Percentiles rank a stretch among this genome's conserved stretches.
These are phyloP conservation scores for Stephanodiscus minutulus DNA, from an alignment of 108 stramenopile genomes.

Conservation along the genomic window DNA sequence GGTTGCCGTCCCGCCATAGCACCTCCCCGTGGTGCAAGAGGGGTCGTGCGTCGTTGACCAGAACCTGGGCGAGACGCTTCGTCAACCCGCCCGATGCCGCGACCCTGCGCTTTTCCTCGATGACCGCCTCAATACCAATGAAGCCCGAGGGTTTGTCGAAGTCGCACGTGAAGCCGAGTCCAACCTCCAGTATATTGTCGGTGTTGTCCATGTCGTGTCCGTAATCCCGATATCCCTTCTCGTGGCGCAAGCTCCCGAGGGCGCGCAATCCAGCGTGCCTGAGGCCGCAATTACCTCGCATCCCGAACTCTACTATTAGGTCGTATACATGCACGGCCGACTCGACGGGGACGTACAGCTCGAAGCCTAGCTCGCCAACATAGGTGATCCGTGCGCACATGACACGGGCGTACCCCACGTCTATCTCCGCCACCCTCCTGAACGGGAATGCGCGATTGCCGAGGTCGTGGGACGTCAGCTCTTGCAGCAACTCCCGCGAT, in stretches of 20 bases:
- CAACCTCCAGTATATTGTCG: conserved; percentile 67
- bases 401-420: conserved; percentile 58
- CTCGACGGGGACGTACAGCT: conserved; percentile 73
- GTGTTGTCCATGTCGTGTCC: conserved; percentile 88
- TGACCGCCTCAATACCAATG: conserved; percentile 60
- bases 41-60: conserved; percentile 48
- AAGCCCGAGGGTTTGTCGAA: conserved; percentile 66
- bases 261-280: conserved; percentile 70
- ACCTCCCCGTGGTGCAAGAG: conserved; percentile 74
- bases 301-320: conserved; percentile 45
- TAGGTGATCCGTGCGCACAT: conserved; percentile 71
- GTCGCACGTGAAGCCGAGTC: conserved; percentile 76
- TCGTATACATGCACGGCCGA: conserved; percentile 68
- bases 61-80: conserved; percentile 53
- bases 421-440: conserved; percentile 54
- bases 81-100: conserved; percentile 50
- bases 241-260: conserved; percentile 68
- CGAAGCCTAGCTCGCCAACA: conserved; percentile 83
- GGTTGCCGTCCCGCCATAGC: conserved; percentile 64
- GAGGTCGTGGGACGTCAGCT: conserved; percentile 52
- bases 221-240: conserved; percentile 85
- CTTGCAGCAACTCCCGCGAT: conserved; percentile 60
- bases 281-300: conserved; percentile 28
- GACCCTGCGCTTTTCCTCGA: conserved; percentile 27
- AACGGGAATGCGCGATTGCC: conserved; percentile 52